Percentiles rank a stretch among this genome's conserved stretches.
Conservation (phyloP, 2,329 filamentous ascomycete genomes). For the Neonectria faginata region DNA sequence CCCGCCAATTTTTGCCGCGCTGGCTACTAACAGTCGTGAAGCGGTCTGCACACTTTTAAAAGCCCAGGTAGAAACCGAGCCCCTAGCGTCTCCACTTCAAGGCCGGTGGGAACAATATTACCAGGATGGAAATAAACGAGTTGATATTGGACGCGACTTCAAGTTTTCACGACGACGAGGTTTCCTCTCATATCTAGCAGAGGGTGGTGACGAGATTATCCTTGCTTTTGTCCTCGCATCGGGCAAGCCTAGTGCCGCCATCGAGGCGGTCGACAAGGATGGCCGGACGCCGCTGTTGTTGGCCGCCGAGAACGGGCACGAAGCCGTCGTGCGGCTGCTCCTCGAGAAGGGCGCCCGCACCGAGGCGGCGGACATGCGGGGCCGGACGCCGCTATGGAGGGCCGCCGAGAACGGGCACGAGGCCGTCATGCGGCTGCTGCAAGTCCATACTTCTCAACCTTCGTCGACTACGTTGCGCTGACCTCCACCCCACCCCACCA, state of each 20-base stretch:
- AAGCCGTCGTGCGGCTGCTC: too few species aligned
- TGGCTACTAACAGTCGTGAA: slow-evolving; percentile 9
- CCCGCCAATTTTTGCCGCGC: slow-evolving; percentile 27
- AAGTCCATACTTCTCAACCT: too few species aligned
- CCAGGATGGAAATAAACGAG: not conserved
- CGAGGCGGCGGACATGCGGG: too few species aligned
- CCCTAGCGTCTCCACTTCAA: not conserved
- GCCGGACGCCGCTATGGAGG: too few species aligned
- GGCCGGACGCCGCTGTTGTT: too few species aligned
- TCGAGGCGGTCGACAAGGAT: too few species aligned
- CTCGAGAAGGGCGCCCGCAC: too few species aligned
- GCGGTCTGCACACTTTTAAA: slow-evolving; percentile 11
- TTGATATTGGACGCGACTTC: slow-evolving; percentile 6
- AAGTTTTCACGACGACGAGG: slow-evolving; percentile 6
- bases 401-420: too few species aligned
- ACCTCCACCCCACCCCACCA: too few species aligned
- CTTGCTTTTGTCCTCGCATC: slow-evolving; percentile 1
- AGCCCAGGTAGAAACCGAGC: not conserved
- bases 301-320: too few species aligned
- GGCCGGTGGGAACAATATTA: slow-evolving; percentile 5
- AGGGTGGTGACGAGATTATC: slow-evolving; percentile 69
- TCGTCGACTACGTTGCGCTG: too few species aligned
- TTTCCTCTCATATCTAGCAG: slow-evolving; percentile 13
- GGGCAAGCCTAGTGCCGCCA: not conserved
- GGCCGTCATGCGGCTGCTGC: too few species aligned